Conservation (phyloP, 805 yeast species). For the Wickerhamomyces rabaulensis region DNA sequence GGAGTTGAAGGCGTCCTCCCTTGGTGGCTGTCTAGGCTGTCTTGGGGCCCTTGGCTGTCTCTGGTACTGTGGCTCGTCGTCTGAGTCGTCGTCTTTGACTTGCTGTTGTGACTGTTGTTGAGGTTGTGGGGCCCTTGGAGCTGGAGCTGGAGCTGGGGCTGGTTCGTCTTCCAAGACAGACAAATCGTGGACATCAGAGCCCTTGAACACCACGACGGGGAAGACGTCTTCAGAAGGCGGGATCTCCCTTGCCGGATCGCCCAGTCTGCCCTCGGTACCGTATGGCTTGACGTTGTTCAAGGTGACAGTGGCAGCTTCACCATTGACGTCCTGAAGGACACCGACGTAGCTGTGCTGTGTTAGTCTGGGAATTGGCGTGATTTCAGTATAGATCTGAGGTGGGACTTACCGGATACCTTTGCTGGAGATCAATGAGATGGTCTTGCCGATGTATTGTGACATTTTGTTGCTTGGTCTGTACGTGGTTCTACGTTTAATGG, state of each 20-base stretch:
- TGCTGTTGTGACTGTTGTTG: conserved; percentile 4
- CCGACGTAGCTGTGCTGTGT: conserved; percentile 70
- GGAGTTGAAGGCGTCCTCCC: conserved; percentile 14
- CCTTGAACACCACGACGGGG: conserved; percentile 80
- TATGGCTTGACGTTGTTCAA: conserved; percentile 71
- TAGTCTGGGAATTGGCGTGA: conserved; percentile 13
- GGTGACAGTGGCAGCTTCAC: conserved; percentile 86
- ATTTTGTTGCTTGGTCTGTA: conserved; percentile 31
- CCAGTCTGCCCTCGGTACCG: conserved; percentile 89
- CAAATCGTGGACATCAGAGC: conserved; percentile 87
- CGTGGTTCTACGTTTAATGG: too few relatives aligned
- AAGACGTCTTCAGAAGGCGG: conserved; percentile 63
- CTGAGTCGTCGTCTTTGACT: neutral
- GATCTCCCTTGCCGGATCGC: conserved; percentile 65
- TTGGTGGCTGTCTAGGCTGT: conserved; percentile 3
- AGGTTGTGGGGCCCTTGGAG: neutral
- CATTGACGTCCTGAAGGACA: conserved; percentile 77
- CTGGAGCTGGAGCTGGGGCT: neutral
- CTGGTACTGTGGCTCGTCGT: conserved; percentile 4
- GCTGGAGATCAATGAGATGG: conserved; percentile 73
- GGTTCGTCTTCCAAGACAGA: conserved; percentile 62
- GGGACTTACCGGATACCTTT: conserved; percentile 56
- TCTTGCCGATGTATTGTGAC: conserved; percentile 92
- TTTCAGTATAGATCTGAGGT: conserved; percentile 23
- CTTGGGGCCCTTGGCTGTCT: conserved; percentile 3